Evolutionary conservation across 1,284 basidiomycete species (phyloP), one percentile per base, ranked within the genome.

Genomic region (Sporisorium scitamineum): DNA sequence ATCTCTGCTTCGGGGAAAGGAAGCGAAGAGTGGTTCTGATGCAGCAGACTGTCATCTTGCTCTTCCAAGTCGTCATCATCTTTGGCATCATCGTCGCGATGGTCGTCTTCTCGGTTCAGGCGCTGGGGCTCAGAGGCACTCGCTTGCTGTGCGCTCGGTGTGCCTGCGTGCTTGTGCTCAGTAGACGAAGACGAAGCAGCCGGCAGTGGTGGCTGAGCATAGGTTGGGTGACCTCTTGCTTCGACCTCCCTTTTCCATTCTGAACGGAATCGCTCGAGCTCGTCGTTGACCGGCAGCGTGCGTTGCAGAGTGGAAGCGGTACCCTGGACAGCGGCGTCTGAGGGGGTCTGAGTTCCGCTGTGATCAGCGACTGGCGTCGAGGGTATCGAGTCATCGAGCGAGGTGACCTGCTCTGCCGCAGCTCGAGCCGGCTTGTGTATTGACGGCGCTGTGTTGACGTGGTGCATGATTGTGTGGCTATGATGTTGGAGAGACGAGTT

Each of bases 171-270:
- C 18, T 52, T 55, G 20, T 4, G 20, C 48, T 44, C 27, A 41
- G 4, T 45, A n/a, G n/a, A n/a, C n/a, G n/a, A n/a, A n/a, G n/a
- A n/a, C n/a, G n/a, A n/a, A n/a, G n/a, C n/a, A n/a, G n/a, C n/a
- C 1, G 51, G 26, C 18, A 47, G 16, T 24, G 58, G 39, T 7
- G 66, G 59, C n/a, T 61, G 56, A 58, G 58, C 58, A 31, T 68
- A 59, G 14, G 59, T 47, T 1, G 44, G 56, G 50, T 64, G 66
- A 24, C 57, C 65, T 45, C 68, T 58, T 3, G 71, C 53, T 16
- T 59, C 18, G 5, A 80, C 78, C 45, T 80, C 78, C 44, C 64
- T 63, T 45, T 69, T 69, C 78, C 78, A 80, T 44, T 80, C 70
- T 13, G 66, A 60, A 10, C 78, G 56, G 42, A 80, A 80, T 0